Evolutionary conservation across 495 filamentous ascomycete species (phyloP), one percentile per base, ranked within the genome.

Genomic region (Elasticomyces elasticus): DNA sequence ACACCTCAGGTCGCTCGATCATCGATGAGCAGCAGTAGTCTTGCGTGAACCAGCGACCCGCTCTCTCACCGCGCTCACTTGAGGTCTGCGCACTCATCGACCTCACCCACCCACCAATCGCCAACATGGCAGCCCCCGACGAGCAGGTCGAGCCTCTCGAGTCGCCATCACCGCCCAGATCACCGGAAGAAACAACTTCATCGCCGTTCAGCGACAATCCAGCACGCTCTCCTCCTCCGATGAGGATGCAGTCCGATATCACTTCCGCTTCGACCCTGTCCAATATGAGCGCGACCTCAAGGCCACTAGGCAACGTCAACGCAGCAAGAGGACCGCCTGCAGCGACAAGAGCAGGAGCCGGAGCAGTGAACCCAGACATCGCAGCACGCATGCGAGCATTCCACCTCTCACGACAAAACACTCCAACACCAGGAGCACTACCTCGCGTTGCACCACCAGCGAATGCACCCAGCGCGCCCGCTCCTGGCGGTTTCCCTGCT

Each of bases 281-380:
- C 42, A 60, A 48, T 40, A 86, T 92, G 75, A 84, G 76, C 50
- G 69, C 84, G 1, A 86, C 83, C 19, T 91, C 90, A 19, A 88
- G 82, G 47, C 86, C 85, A 49, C 67, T 94, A 26, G 90, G 85
- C n/a, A 79, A 82, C 33, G 66, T 95, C 60, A 90, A 85, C 64
- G 88, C 84, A 47, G 87, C 87, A 22, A 80, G 88, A 51, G 76
- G 81, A 60, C 79, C 61, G 35, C 41, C 53, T 6, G n/a, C 53
- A 6, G 50, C 42, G 9, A 27, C 19, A 22, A 13, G 46, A 17
- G 42, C 46, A 24, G 51, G 45, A 1, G 19, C 35, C 1, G n/a
- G n/a, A 17, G 35, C 28, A 20, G 28, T 25, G 17, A 57, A 57
- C 37, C 49, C 58, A 20, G 58, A 61, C 22, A 53, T 61, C 45